These are phyloP conservation scores for Cytospora schulzeri DNA, from an alignment of 2,329 filamentous ascomycete species.

Conservation along the genomic window DNA sequence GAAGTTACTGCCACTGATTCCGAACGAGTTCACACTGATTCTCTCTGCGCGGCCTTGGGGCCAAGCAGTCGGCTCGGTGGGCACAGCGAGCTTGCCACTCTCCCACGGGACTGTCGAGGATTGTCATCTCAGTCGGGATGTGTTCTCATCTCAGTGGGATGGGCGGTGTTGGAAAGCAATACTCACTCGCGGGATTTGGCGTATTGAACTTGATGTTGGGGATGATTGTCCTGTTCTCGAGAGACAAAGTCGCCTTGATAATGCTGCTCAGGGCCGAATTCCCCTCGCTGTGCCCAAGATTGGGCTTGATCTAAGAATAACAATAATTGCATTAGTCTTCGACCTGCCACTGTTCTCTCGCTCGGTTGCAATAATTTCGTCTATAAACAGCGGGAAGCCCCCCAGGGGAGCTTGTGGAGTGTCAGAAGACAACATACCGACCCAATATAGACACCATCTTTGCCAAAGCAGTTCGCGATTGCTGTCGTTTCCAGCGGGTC, in stretches of 20 bases:
- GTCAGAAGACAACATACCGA: too few species aligned
- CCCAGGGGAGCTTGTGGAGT: too few species aligned
- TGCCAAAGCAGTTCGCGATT: slow-evolving; percentile 36
- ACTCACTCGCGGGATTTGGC: slow-evolving; percentile 17
- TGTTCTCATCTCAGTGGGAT: too few species aligned
- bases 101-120: not conserved
- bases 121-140: too few species aligned
- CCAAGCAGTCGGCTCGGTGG: not conserved
- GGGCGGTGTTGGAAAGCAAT: too few species aligned
- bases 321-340: too few species aligned
- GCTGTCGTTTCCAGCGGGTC: slow-evolving; percentile 42
- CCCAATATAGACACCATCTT: slow-evolving; percentile 34
- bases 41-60: not conserved
- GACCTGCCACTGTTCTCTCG: too few species aligned
- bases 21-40: slow-evolving; percentile 9
- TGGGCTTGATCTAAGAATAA: slow-evolving; percentile 40
- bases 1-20: not conserved
- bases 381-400: too few species aligned
- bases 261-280: not conserved
- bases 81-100: not conserved
- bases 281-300: slow-evolving; percentile 23
- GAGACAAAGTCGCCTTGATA: not conserved
- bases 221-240: slow-evolving; percentile 28
- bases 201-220: slow-evolving; percentile 30
- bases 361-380: too few species aligned